Base-by-base conservation (phyloP, 2,329 filamentous ascomycete species). In the Hyphodiscus sp. region DNA sequence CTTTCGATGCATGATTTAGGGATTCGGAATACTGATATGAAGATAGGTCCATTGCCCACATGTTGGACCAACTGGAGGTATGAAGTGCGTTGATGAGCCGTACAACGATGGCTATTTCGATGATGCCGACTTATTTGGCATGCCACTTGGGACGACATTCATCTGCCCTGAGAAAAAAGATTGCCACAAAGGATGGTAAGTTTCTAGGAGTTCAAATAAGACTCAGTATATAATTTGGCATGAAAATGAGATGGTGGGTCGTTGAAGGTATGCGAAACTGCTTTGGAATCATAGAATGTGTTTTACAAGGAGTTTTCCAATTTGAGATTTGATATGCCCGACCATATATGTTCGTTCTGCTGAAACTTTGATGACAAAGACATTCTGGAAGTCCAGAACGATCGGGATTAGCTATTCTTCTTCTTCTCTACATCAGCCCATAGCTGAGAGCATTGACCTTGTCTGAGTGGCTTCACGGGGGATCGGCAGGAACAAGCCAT, bases 101-200 rank as follows among this genome's bases (percentile, higher is more conserved):
- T 58, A 58, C 47, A 51, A 53, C 20, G 41, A 53, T 18, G 53
- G 47, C 15, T 58, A 58, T 23, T 55, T 58, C 18, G 48, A 52
- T 42, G 56, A 55, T 49, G 30, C 45, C 30, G 52, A 46, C 6
- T 41, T 58, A n/a, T 58, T 55, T 49, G 55, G 55, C 4, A 19
- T 47, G 23, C 52, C 52, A n/a, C 2, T 20, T 2, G 55, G 55
- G 3, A 19, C 50, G 44, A 55, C 53, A 2, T 58, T 58, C 44
- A 38, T 52, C 15, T 57, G 54, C 46, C 51, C 51, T 19, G 29
- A 43, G 20, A 57, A n/a, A 73, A 71, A 6, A 69, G 62, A 2
- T 63, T 64, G 60, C 74, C 78, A 2, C 0, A 38, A 38, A 38
- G 33, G 33, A 38, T 38, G 33, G 33, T 38, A 10, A 38, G 33